Base-by-base conservation (phyloP, 2,329 filamentous ascomycete species). In the Mycogone perniciosa region DNA sequence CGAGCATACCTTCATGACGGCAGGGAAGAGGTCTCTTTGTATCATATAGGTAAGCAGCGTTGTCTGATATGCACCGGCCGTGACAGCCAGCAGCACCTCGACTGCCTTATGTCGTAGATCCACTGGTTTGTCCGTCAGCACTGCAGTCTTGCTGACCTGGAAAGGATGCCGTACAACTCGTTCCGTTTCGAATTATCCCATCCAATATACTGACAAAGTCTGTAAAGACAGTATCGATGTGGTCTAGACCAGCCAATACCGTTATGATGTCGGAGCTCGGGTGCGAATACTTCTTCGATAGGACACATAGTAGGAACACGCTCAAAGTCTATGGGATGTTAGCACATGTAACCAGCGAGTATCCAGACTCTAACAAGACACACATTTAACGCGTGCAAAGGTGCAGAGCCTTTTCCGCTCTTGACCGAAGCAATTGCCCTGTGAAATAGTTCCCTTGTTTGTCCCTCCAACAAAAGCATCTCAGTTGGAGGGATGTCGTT, bases 201-300 rank as follows among this genome's bases (percentile, higher is more conserved):
- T 99, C 93, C 49, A 97, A 71, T 5, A 85, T 82, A 20, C 83
- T 81, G 41, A 96, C 90, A 63, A 97, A 93, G 51, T 96, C 89
- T 40, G 88, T 86, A 66, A 97, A 92, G 42, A 95, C 80, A 6
- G 79, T 76, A 66, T 99, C 93, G 44, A 96, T 87, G 59, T 89
- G 80, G 71, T 96, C 86, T 47, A 99, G 80, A 5, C 93, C 93
- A 4, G 91, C 89, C 44, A 99, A 78, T 33, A 97, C 79, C 51
- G 85, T 84, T 63, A 99, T 96, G 60, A 96, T 87, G 69, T 97
- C 93, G 45, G 93, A 93, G 67, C 90, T 96, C 5, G 91, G 88
- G 62, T 96, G 96, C 27, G 88, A 90, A 68, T 95, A 99, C 67
- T 86, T 89, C 71, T 97, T 99, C 52, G 81, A 81, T 55, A 97